Percentiles rank a stretch among this genome's conserved stretches.
These are phyloP conservation scores for Colletotrichum navitas DNA, from an alignment of 2,329 filamentous ascomycete species.

Conservation along the genomic window DNA sequence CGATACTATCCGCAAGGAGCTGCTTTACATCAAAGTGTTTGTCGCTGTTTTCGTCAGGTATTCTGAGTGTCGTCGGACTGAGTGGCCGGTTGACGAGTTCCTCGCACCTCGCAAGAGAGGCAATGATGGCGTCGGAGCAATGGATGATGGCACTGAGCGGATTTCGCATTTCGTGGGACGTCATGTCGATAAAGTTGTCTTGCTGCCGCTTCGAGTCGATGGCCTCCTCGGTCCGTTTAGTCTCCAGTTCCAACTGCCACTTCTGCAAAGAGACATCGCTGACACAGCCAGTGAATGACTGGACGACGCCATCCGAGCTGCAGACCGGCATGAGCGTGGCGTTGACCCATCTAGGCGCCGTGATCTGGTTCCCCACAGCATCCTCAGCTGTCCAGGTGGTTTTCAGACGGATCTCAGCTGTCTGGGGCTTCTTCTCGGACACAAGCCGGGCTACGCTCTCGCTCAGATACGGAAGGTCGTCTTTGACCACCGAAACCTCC, in stretches of 20 bases:
- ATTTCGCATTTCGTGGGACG: constrained; percentile 79
- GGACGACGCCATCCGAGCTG: constrained; percentile 59
- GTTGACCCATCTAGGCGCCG: constrained; percentile 62
- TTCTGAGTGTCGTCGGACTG: constrained; percentile 10
- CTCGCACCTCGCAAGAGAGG: constrained; percentile 60
- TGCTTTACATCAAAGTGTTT: constrained; percentile 48
- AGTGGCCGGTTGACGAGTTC: constrained; percentile 51
- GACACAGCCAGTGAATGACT: constrained; percentile 63
- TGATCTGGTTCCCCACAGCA: constrained; percentile 56
- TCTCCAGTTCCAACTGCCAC: constrained; percentile 65
- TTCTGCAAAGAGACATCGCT: constrained; percentile 64
- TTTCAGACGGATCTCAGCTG: constrained; percentile 62
- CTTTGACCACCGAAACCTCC: constrained; percentile 58
- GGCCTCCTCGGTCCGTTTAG: constrained; percentile 65
- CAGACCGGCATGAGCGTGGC: constrained; percentile 65
- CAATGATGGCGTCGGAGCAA: constrained; percentile 78
- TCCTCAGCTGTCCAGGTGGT: constrained; percentile 62
- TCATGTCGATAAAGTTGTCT: constrained; percentile 86
- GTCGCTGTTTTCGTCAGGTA: constrained; percentile 18
- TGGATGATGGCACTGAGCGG: constrained; percentile 80
- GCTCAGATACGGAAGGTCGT: constrained; percentile 58
- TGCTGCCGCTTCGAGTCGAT: constrained; percentile 75
- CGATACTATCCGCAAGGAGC: constrained; percentile 72
- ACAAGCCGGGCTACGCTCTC: constrained; percentile 56
- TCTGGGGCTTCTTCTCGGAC: constrained; percentile 57